A percentile compares a stretch with the other conserved stretches of the same genome.
phyloP scores from a whole-genome alignment of 139 green algal genomes.

The Chlamydomonas schloesseri region DNA sequence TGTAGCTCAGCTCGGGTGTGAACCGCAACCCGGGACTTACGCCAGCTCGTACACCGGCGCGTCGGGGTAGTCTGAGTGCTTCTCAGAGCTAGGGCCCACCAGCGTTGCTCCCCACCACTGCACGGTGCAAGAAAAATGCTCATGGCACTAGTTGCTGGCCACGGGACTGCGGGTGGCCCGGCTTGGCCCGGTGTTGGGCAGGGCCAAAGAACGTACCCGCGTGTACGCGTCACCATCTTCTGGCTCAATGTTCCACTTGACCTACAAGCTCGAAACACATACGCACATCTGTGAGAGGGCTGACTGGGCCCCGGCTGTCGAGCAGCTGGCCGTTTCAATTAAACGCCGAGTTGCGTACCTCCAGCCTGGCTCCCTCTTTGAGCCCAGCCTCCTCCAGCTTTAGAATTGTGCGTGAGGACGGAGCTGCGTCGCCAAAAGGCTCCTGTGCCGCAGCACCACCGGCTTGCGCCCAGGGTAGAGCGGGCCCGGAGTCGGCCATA shows the following conservation, averaged over 20 bases:
- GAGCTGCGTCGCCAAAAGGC: too few relatives aligned
- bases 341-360: neutral
- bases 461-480: neutral
- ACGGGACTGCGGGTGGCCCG: too few relatives aligned
- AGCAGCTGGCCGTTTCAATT: too few relatives aligned
- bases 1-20: too few relatives aligned
- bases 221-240: slow-evolving; percentile 24
- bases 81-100: slow-evolving; percentile 6
- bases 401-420: neutral
- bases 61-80: neutral
- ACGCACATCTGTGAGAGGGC: too few relatives aligned
- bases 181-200: too few relatives aligned
- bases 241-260: slow-evolving; percentile 35
- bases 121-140: neutral
- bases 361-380: neutral
- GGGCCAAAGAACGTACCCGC: slow-evolving; percentile 18
- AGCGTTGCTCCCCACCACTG: slow-evolving; percentile 45
- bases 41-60: slow-evolving; percentile 10
- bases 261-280: too few relatives aligned
- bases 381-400: slow-evolving; percentile 11
- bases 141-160: too few relatives aligned
- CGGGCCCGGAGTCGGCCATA: slow-evolving; percentile 8
- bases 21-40: slow-evolving; percentile 19
- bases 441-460: neutral
- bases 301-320: too few relatives aligned